phyloP scores from a whole-genome alignment of 108 stramenopile genomes.

The Epipyxis sp. region DNA sequence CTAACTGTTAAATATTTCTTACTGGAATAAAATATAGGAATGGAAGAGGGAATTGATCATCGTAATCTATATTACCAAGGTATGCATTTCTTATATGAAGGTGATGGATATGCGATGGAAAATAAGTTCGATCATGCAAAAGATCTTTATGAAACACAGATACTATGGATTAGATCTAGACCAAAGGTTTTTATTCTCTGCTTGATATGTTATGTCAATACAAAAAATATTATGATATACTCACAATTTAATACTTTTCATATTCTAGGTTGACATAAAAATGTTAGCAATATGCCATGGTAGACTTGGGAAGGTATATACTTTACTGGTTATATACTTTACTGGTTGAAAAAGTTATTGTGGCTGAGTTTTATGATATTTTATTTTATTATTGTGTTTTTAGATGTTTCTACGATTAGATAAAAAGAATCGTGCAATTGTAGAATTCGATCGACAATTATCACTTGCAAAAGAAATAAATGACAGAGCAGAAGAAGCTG shows the following conservation, averaged over 20 bases:
- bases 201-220: not conserved
- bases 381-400: too few relatives aligned
- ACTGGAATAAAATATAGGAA: not conserved
- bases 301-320: conserved; percentile 9
- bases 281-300: conserved; percentile 26
- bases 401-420: not conserved
- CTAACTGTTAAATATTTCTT: too few relatives aligned
- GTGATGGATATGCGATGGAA: conserved; percentile 11
- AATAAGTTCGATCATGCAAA: not conserved
- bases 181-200: too few relatives aligned
- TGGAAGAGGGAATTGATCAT: conserved; percentile 13
- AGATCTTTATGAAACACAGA: conserved; percentile 11
- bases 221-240: too few relatives aligned
- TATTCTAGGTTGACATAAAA: not conserved
- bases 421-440: not conserved
- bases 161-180: too few relatives aligned
- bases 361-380: too few relatives aligned
- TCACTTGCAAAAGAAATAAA: conserved; percentile 11
- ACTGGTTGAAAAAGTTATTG: too few relatives aligned
- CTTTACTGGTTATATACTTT: too few relatives aligned
- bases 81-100: conserved; percentile 15
- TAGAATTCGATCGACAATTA: conserved; percentile 34
- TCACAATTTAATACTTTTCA: too few relatives aligned
- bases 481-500: conserved; percentile 22
- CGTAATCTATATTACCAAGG: not conserved